These are phyloP conservation scores for Deinandra increscens DNA, from an alignment of 129 eudicot species.

Conservation along the genomic window DNA sequence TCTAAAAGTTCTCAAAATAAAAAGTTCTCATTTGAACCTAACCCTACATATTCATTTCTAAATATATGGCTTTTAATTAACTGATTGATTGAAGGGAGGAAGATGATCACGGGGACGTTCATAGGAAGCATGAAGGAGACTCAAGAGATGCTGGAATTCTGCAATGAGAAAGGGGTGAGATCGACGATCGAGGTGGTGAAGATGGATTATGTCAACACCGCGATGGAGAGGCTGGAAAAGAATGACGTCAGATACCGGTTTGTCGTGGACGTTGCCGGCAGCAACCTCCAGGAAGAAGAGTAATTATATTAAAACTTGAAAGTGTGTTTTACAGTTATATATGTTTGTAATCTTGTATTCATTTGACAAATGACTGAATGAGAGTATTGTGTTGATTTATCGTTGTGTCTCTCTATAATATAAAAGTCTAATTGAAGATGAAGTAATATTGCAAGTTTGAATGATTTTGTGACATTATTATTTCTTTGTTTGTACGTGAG, in stretches of 20 bases:
- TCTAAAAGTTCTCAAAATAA: too few relatives aligned
- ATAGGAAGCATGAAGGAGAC: slow-evolving; percentile 95
- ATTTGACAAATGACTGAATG: slow-evolving; percentile 18
- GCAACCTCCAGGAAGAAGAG: slow-evolving; percentile 57
- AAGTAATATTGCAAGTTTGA: slow-evolving; percentile 1
- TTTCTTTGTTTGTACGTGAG: too few relatives aligned
- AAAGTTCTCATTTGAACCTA: too few relatives aligned
- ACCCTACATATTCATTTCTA: too few relatives aligned
- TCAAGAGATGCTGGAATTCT: slow-evolving; percentile 82
- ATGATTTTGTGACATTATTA: neutral
- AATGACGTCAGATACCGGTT: slow-evolving; percentile 93
- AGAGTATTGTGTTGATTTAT: neutral
- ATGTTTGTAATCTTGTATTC: slow-evolving; percentile 6
- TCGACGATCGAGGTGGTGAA: slow-evolving; percentile 82
- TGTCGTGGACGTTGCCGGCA: slow-evolving; percentile 90
- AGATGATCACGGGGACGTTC: slow-evolving; percentile 84
- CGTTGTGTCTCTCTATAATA: slow-evolving; percentile 5
- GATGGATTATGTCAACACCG: slow-evolving; percentile 81
- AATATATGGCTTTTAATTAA: too few relatives aligned
- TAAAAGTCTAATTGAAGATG: neutral
- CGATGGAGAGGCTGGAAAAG: slow-evolving; percentile 80
- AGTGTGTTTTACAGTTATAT: neutral
- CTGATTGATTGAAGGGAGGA: too few relatives aligned
- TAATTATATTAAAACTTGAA: too few relatives aligned
- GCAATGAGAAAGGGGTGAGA: slow-evolving; percentile 64